Base-by-base conservation (phyloP, 2,329 filamentous ascomycete species). In the Niveomyces coronatus region DNA sequence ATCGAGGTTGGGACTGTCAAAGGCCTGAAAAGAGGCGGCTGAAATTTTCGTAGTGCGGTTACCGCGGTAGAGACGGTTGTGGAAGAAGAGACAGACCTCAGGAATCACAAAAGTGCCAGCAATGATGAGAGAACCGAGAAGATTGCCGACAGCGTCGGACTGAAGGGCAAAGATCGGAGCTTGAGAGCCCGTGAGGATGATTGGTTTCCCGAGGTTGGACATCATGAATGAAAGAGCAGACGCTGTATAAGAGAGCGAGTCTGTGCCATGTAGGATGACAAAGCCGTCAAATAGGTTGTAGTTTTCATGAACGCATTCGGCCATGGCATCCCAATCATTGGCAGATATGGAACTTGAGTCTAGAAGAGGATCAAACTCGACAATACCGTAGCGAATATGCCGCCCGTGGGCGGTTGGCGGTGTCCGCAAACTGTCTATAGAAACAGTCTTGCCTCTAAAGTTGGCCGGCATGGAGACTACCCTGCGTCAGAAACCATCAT, bases 201-300 rank as follows among this genome's bases (percentile, higher is more conserved):
- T 85, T 2, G 88, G 85, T 64, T 94, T 95, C 35, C 86, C 87
- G 11, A 95, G 70, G 53, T 93, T 86, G 52, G 83, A 75, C 56
- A 94, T 75, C 85, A 94, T 94, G 64, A 94, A 95, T 49, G 85
- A 91, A 41, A 95, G 68, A 4, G 88, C 88, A 5, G 86, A 93
- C 44, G 84, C 84, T 4, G 86, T 91, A 61, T 94, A 94, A 14
- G 82, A 84, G 36, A 94, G 67, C 31, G 85, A 93, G 60, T 94
- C 87, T 6, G 87, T 94, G 44, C 87, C 87, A 58, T 94, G 87
- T 23, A 94, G 76, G 28, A 94, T 79, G 16, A 94, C 85, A 53
- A 94, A 94, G 15, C 84, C 86, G 56, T 94, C 88, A 52, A 87
- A 95, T 1, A 85, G 71, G 45, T 80, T 79, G 58, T 94, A 94